Conservation (phyloP, 2,329 filamentous ascomycete genomes). For the Aspergillus pseudotamarii region DNA sequence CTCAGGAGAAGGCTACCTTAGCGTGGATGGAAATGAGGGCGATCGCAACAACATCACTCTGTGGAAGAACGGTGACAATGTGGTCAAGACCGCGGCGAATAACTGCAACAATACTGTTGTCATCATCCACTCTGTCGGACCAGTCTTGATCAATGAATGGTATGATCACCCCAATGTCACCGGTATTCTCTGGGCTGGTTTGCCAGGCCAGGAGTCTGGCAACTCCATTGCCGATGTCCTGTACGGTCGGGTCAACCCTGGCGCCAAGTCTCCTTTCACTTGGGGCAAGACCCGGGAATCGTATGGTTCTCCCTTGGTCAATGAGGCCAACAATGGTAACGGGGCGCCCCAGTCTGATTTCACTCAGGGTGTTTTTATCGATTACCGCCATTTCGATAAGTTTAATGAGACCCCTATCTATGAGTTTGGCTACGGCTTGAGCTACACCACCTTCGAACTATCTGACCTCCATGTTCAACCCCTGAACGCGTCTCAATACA, state of each 20-base stretch:
- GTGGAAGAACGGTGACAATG: slow-evolving; percentile 77
- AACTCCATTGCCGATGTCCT: slow-evolving; percentile 74
- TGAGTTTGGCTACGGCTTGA: slow-evolving; percentile 65
- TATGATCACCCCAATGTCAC: slow-evolving; percentile 67
- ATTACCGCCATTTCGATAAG: slow-evolving; percentile 58
- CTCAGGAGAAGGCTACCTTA: slow-evolving; percentile 84
- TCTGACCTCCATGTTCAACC: slow-evolving; percentile 57
- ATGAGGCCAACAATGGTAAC: slow-evolving; percentile 59
- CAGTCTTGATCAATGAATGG: slow-evolving; percentile 72
- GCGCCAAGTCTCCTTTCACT: slow-evolving; percentile 65
- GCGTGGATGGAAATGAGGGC: slow-evolving; percentile 78
- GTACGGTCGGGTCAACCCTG: slow-evolving; percentile 68
- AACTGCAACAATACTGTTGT: slow-evolving; percentile 88
- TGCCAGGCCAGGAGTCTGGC: slow-evolving; percentile 75
- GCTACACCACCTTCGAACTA: slow-evolving; percentile 65
- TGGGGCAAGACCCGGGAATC: slow-evolving; percentile 56
- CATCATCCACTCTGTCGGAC: slow-evolving; percentile 81
- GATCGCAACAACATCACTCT: slow-evolving; percentile 92
- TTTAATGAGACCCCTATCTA: slow-evolving; percentile 59
- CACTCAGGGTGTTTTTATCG: slow-evolving; percentile 63
- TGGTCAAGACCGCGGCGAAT: slow-evolving; percentile 79
- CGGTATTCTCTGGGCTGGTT: slow-evolving; percentile 73
- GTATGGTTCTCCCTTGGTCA: slow-evolving; percentile 61
- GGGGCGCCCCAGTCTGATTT: slow-evolving; percentile 62
- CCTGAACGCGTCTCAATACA: slow-evolving; percentile 52